These are phyloP conservation scores for Ailanthus altissimus DNA, from an alignment of 345 rosid genomes.

Conservation along the genomic window DNA sequence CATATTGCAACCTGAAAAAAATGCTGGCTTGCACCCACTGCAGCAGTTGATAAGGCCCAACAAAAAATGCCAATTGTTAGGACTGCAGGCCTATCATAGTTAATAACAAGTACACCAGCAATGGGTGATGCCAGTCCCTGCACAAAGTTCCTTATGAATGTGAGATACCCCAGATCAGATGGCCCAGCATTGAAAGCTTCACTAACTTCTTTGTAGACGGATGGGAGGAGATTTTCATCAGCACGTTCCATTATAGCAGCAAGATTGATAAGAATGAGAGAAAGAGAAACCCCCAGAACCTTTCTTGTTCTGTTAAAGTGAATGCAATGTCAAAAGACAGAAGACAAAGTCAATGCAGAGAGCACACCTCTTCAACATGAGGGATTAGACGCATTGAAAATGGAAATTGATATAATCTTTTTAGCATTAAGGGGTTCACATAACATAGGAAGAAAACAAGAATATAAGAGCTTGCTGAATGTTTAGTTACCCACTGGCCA, in stretches of 20 bases:
- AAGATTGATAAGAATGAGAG: slow-evolving; percentile 82
- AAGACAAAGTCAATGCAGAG: slow-evolving; percentile 20
- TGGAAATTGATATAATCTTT: neutral
- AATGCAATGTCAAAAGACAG: slow-evolving; percentile 22
- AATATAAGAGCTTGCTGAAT: neutral
- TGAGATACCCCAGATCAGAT: slow-evolving; percentile 89
- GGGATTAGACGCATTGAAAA: neutral
- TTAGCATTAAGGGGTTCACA: neutral
- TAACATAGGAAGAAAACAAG: slow-evolving; percentile 1
- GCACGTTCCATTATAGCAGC: slow-evolving; percentile 97
- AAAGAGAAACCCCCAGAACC: slow-evolving; percentile 80
- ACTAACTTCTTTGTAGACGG: slow-evolving; percentile 98
- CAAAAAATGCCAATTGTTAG: slow-evolving; percentile 85
- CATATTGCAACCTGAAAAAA: slow-evolving; percentile 80
- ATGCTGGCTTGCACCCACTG: slow-evolving; percentile 76
- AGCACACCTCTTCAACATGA: slow-evolving; percentile 1
- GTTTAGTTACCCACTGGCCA: neutral
- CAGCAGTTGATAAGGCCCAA: slow-evolving; percentile 98
- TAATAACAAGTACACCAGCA: slow-evolving; percentile 84
- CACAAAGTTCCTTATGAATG: slow-evolving; percentile 93
- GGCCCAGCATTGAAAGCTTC: slow-evolving; percentile 95
- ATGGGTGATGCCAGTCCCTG: slow-evolving; percentile 86
- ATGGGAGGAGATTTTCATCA: slow-evolving; percentile 90
- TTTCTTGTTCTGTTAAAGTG: slow-evolving; percentile 62
- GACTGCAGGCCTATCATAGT: slow-evolving; percentile 84